Evolutionary conservation across 225 moss, liverwort and hornwort species (phyloP).

Genomic region (Anthoceros angustus): DNA sequence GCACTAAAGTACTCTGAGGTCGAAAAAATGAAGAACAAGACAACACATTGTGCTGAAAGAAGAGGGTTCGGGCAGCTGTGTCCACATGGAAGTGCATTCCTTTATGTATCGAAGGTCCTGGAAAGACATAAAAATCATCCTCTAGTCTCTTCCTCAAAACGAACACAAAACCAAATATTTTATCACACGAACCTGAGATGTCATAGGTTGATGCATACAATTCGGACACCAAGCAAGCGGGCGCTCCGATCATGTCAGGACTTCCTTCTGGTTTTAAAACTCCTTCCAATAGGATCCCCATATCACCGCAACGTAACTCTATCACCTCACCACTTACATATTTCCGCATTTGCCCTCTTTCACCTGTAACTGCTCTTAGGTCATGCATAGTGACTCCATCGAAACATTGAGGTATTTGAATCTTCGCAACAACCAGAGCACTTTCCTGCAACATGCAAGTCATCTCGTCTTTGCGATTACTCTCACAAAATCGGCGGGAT

Average conservation of each 20-base stretch:
- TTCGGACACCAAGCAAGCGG: slow-evolving; percentile 41
- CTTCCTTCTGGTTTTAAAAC: slow-evolving; percentile 66
- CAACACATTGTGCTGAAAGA: background rate
- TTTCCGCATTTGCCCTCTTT: slow-evolving; percentile 47
- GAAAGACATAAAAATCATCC: background rate
- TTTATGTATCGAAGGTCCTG: background rate
- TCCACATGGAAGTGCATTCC: background rate
- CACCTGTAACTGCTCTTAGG: slow-evolving; percentile 43
- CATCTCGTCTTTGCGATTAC: background rate
- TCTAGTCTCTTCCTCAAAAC: background rate
- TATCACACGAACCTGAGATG: slow-evolving; percentile 10
- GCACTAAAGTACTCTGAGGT: too few species aligned
- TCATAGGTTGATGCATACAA: background rate
- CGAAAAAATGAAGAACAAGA: background rate
- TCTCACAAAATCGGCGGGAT: too few species aligned
- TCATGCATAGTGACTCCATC: slow-evolving; percentile 66
- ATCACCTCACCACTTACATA: slow-evolving; percentile 78
- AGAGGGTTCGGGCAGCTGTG: background rate
- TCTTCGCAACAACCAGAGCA: slow-evolving; percentile 58
- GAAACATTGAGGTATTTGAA: slow-evolving; percentile 50
- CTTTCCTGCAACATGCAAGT: slow-evolving; percentile 48
- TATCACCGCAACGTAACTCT: slow-evolving; percentile 38
- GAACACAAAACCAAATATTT: background rate
- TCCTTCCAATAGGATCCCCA: slow-evolving; percentile 80
- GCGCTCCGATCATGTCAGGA: slow-evolving; percentile 53